Conservation (phyloP, 2,329 filamentous ascomycete species). For the Pseudocercospora macadamiae region DNA sequence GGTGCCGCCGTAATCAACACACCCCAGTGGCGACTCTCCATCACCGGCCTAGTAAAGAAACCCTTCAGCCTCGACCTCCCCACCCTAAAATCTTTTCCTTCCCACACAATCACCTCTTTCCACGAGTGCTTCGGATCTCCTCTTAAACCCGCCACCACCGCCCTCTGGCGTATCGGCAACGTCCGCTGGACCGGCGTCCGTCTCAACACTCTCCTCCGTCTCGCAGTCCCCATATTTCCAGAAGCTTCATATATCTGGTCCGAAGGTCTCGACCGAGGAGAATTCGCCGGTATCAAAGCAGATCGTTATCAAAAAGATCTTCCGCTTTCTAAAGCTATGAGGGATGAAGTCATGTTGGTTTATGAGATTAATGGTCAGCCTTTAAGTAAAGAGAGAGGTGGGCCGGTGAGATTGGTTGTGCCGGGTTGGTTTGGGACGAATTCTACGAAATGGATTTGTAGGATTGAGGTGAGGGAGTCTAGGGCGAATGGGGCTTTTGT, state of each 20-base stretch:
- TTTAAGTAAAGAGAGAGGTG: constrained; percentile 32
- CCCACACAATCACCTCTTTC: constrained; percentile 34
- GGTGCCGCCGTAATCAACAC: constrained; percentile 37
- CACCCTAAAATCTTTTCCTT: constrained; percentile 34
- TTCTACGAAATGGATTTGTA: constrained; percentile 38
- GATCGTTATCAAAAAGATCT: constrained; percentile 41
- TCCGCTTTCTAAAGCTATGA: constrained; percentile 33
- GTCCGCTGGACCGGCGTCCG: constrained; percentile 41
- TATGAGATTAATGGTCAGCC: constrained; percentile 34
- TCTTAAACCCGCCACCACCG: constrained; percentile 33
- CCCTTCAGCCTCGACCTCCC: constrained; percentile 36
- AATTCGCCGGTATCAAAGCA: constrained; percentile 30
- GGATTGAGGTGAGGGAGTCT: constrained; percentile 25
- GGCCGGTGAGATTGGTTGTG: constrained; percentile 37
- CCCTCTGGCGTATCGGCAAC: constrained; percentile 41
- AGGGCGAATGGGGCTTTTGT: constrained; percentile 34
- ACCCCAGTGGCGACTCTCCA: constrained; percentile 34
- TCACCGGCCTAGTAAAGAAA: constrained; percentile 38
- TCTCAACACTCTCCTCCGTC: constrained; percentile 29
- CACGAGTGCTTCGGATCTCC: constrained; percentile 45
- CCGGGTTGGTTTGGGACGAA: constrained; percentile 41
- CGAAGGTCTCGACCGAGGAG: constrained; percentile 36
- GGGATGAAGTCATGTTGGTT: constrained; percentile 34
- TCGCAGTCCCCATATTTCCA: constrained; percentile 26
- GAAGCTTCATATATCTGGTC: constrained; percentile 35